Evolutionary conservation across 306 rosid genomes (phyloP), one percentile per base, ranked within the genome.

Genomic region (Quercus glauca): DNA sequence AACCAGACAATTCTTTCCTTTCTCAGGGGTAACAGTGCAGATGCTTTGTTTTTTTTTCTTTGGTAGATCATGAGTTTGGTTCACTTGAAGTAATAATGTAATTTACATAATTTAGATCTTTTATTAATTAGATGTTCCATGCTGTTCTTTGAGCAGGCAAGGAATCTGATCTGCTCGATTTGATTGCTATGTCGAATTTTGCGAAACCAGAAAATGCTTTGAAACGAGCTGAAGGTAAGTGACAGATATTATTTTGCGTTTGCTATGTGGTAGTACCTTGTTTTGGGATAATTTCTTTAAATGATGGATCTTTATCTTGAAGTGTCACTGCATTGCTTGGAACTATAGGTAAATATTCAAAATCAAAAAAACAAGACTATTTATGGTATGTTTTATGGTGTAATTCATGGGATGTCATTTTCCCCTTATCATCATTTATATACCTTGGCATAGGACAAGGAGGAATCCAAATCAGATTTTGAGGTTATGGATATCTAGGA

Each of bases 181-280:
- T 20, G 68, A 65, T 19, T 67, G 75, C 31, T 28, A 89, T 89
- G 92, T 25, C 89, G 64, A 83, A 79, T 73, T 89, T 82, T 77
- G 82, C 86, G 18, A 89, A 89, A 64, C 92, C 92, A 51, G 92
- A 89, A 59, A 89, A 89, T 67, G 92, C 92, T 65, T 63, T 89
- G 81, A 89, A 89, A 81, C 86, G 92, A 64, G 92, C 90, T 8
- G 90, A 89, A 87, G 92, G 92, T 87, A 65, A 63, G 73, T 37
- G 29, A 17, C 23, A 9, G 51, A 59, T 67, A 43, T 51, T 71
- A 71, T 55, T n/a, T 17, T 73, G 4, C 26, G 4, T 55, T 29
- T 57, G 61, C 78, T 53, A 41, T 53, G 13, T 13, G 11, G 3
- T 33, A 12, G 14, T 18, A 35, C 37, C 28, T 13, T 29, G n/a